A percentile compares a stretch with the other conserved stretches of the same genome.
These are phyloP conservation scores for Solanum pinnatisectum DNA, from an alignment of 257 asterid genomes.

Conservation along the genomic window DNA sequence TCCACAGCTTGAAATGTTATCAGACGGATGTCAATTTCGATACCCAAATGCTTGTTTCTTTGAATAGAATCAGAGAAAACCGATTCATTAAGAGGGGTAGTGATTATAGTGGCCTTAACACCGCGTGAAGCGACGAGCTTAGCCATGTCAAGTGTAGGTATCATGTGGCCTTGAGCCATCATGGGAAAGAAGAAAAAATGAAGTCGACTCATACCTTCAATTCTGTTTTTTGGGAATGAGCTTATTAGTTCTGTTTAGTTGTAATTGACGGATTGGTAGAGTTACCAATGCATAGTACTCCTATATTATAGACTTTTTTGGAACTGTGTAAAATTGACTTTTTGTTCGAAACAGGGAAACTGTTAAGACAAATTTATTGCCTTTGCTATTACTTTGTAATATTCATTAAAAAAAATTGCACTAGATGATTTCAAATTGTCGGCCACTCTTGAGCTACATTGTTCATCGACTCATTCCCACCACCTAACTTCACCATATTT, in stretches of 20 bases:
- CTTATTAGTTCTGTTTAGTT: not conserved
- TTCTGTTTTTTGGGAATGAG: not conserved
- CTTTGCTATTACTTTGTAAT: not conserved
- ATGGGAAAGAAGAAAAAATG: conserved; percentile 30
- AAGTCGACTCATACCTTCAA: conserved; percentile 9
- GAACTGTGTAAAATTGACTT: not conserved
- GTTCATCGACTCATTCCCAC: not conserved
- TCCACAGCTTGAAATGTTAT: conserved; percentile 25
- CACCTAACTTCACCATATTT: not conserved
- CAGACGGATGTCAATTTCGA: conserved; percentile 14
- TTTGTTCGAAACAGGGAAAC: not conserved
- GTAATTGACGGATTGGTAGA: not conserved
- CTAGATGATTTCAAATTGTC: not conserved
- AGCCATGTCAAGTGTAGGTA: conserved; percentile 54
- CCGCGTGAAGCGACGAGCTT: conserved; percentile 41
- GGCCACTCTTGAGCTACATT: not conserved
- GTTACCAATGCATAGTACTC: too few species aligned
- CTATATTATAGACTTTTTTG: not conserved
- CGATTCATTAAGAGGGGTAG: conserved; percentile 13
- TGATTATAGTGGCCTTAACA: conserved; percentile 32
- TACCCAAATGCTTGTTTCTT: conserved; percentile 15
- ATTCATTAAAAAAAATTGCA: not conserved
- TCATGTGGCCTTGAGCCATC: conserved; percentile 58
- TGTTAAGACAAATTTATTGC: not conserved
- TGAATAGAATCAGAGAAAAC: conserved; percentile 13